Percentiles rank a stretch among this genome's conserved stretches.
Conservation (phyloP, 2,329 filamentous ascomycete species). For the Trichoderma sp. region DNA sequence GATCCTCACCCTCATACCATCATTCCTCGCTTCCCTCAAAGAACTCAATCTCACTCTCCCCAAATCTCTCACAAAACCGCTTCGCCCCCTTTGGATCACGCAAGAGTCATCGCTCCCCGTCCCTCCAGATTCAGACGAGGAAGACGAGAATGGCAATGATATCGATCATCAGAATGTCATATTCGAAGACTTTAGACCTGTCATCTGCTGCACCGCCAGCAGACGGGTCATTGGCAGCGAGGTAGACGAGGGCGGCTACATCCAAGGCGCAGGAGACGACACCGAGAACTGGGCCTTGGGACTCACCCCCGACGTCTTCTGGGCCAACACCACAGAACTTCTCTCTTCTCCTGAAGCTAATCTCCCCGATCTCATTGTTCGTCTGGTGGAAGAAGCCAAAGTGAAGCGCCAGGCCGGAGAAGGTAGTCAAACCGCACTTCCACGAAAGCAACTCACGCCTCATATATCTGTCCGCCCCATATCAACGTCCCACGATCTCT, state of each 20-base stretch:
- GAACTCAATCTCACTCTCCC: conserved; percentile 63
- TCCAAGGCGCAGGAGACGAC: conserved; percentile 94
- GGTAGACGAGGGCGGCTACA: conserved; percentile 67
- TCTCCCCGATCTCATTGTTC: conserved; percentile 54
- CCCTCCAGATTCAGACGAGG: conserved; percentile 30
- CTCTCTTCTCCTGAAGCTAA: conserved; percentile 69
- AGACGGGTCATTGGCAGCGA: conserved; percentile 71
- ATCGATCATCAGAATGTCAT: conserved; percentile 35
- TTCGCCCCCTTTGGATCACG: conserved; percentile 80
- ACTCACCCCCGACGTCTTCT: conserved; percentile 79
- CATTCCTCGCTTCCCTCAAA: conserved; percentile 56
- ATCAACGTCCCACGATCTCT: conserved; percentile 32
- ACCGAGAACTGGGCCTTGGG: conserved; percentile 90
- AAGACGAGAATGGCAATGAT: background rate
- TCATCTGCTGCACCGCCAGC: conserved; percentile 87
- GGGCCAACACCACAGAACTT: conserved; percentile 66
- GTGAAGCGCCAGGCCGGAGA: conserved; percentile 26
- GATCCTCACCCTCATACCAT: conserved; percentile 65
- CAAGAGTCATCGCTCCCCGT: conserved; percentile 60
- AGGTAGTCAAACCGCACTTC: background rate
- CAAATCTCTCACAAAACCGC: conserved; percentile 66
- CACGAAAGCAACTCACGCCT: conserved; percentile 41
- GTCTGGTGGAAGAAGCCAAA: conserved; percentile 45
- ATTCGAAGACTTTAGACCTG: conserved; percentile 65
- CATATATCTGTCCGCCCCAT: conserved; percentile 45